A percentile compares a stretch with the other conserved stretches of the same genome.
Evolutionary conservation across 768 basidiomycete genomes (phyloP).

Genomic region (Suillus bovinus): DNA sequence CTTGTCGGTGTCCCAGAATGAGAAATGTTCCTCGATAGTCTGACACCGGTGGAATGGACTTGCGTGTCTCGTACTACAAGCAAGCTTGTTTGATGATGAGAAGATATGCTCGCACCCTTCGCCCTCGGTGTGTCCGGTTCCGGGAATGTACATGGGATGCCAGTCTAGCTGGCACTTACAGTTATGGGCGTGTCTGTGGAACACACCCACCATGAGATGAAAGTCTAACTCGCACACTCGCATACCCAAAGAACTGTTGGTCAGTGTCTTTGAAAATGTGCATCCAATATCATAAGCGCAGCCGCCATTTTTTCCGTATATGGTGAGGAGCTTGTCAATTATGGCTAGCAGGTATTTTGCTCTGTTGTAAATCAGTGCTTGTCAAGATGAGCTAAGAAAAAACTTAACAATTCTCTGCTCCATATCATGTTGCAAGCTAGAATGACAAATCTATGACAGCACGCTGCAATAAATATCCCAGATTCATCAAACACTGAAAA

Average conservation of each 20-base stretch:
- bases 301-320: slow-evolving; percentile 15
- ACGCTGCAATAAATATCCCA: not conserved
- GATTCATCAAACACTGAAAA: not conserved
- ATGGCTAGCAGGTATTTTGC: slow-evolving; percentile 10
- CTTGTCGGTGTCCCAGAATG: not conserved
- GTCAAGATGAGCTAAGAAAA: not conserved
- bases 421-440: not conserved
- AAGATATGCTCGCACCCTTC: not conserved
- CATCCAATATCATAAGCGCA: slow-evolving; percentile 8
- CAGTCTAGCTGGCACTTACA: not conserved
- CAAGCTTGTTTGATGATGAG: not conserved
- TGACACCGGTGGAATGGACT: not conserved
- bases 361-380: not conserved
- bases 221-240: slow-evolving; percentile 3
- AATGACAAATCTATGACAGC: not conserved
- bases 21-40: not conserved
- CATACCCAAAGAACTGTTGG: slow-evolving; percentile 15
- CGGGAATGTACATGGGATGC: not conserved
- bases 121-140: not conserved
- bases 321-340: slow-evolving; percentile 15
- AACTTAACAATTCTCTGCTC: not conserved
- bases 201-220: slow-evolving; percentile 5
- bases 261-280: slow-evolving; percentile 18
- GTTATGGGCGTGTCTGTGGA: not conserved
- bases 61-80: not conserved